Conservation (phyloP, 129 eudicot species). For the Chrysanthemum lavandulifolium region DNA sequence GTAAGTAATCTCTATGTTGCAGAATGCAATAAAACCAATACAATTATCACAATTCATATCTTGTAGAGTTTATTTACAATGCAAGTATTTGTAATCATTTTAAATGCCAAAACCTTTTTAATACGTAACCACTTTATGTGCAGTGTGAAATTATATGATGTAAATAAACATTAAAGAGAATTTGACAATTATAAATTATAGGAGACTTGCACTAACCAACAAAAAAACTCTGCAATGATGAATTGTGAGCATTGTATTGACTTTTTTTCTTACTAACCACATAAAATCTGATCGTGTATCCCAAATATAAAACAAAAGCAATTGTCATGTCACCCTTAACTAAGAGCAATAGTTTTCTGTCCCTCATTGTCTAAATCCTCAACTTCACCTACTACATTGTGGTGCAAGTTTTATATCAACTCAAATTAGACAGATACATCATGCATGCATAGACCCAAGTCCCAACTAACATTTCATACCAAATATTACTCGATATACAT, state of each 20-base stretch:
- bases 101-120: too few relatives aligned
- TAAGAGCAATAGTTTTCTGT: slow-evolving; percentile 1
- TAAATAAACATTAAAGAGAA: background rate
- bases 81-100: too few relatives aligned
- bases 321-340: background rate
- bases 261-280: background rate
- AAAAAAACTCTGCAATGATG: slow-evolving; percentile 2
- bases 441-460: slow-evolving; percentile 2
- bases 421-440: slow-evolving; percentile 8
- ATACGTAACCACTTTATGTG: too few relatives aligned
- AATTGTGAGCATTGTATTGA: background rate
- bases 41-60: too few relatives aligned
- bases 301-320: background rate
- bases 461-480: background rate
- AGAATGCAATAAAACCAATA: too few relatives aligned
- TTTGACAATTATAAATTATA: background rate
- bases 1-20: too few relatives aligned
- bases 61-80: too few relatives aligned
- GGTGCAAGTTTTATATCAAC: slow-evolving; percentile 8
- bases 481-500: background rate
- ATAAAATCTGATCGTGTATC: background rate
- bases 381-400: background rate
- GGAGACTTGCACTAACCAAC: background rate
- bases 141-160: background rate
- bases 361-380: slow-evolving; percentile 13